Percentiles rank a stretch among this genome's conserved stretches.
Evolutionary conservation across 331 rosid genomes (phyloP).

Genomic region (Telfairia occidentalis): DNA sequence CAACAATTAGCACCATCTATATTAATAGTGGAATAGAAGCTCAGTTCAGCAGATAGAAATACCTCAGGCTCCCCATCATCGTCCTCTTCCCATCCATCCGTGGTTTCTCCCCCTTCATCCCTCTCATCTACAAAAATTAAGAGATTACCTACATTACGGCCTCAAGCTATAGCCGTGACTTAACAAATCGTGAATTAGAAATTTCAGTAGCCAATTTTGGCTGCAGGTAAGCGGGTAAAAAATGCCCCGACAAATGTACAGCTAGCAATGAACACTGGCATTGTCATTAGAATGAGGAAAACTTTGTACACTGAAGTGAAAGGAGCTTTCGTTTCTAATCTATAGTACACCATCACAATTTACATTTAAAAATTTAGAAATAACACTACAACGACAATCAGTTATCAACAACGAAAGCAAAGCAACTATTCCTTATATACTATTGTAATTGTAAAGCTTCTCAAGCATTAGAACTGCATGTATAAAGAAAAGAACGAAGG

Average conservation of each 20-base stretch:
- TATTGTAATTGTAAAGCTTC: not conserved
- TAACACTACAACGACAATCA: not conserved
- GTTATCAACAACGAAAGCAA: not conserved
- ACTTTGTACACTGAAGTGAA: not conserved
- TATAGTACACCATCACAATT: not conserved
- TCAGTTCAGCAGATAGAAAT: slow-evolving; percentile 11
- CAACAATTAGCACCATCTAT: slow-evolving; percentile 15
- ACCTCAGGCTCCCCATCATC: slow-evolving; percentile 61
- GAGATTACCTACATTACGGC: slow-evolving; percentile 8
- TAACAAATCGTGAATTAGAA: not conserved
- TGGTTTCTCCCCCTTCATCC: slow-evolving; percentile 36
- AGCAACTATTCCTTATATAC: not conserved
- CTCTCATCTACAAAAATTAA: slow-evolving; percentile 30
- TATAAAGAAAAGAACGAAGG: not conserved
- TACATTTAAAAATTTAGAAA: not conserved
- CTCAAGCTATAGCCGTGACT: slow-evolving; percentile 2
- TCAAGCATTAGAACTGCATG: not conserved
- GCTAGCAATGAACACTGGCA: not conserved
- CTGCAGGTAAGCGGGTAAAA: not conserved
- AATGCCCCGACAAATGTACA: not conserved
- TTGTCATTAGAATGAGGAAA: not conserved
- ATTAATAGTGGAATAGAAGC: slow-evolving; percentile 3
- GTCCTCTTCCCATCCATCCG: slow-evolving; percentile 86
- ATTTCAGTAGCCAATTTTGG: not conserved
- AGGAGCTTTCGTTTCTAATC: not conserved